These are phyloP conservation scores for Russula sp. DNA, from an alignment of 768 basidiomycete genomes.

Conservation along the genomic window DNA sequence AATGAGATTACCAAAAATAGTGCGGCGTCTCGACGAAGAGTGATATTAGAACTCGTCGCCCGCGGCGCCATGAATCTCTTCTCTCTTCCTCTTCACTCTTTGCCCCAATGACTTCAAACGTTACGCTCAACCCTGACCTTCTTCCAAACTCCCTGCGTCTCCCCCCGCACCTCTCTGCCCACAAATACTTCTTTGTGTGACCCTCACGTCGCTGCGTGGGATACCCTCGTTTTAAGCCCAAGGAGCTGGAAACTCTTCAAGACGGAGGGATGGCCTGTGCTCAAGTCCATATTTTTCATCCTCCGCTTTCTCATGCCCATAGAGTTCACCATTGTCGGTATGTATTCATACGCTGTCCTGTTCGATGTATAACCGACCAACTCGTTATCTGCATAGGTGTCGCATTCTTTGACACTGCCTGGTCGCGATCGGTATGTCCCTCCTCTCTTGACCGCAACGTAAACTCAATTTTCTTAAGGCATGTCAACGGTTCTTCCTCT, in stretches of 20 bases:
- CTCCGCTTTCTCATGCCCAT: constrained; percentile 72
- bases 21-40: background rate
- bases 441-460: background rate
- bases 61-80: background rate
- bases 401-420: constrained; percentile 80
- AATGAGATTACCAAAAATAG: constrained; percentile 1
- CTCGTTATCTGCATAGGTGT: constrained; percentile 49
- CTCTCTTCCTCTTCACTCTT: too few relatives aligned
- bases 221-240: constrained; percentile 80
- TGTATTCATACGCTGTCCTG: constrained; percentile 25
- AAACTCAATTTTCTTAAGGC: constrained; percentile 38
- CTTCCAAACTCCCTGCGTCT: constrained; percentile 71
- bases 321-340: constrained; percentile 76
- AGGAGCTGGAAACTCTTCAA: constrained; percentile 70
- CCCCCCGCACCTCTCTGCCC: constrained; percentile 73
- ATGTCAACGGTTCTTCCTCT: constrained; percentile 73
- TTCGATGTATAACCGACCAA: constrained; percentile 4
- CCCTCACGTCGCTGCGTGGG: constrained; percentile 90
- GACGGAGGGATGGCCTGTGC: constrained; percentile 63
- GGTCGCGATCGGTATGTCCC: constrained; percentile 49
- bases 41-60: background rate
- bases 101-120: constrained; percentile 19
- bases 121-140: constrained; percentile 3
- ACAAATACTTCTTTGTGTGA: constrained; percentile 91
- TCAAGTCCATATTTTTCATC: constrained; percentile 76